phyloP scores from a whole-genome alignment of 192 early-diverging fungal genomes.

The Entomortierella parvispora region DNA sequence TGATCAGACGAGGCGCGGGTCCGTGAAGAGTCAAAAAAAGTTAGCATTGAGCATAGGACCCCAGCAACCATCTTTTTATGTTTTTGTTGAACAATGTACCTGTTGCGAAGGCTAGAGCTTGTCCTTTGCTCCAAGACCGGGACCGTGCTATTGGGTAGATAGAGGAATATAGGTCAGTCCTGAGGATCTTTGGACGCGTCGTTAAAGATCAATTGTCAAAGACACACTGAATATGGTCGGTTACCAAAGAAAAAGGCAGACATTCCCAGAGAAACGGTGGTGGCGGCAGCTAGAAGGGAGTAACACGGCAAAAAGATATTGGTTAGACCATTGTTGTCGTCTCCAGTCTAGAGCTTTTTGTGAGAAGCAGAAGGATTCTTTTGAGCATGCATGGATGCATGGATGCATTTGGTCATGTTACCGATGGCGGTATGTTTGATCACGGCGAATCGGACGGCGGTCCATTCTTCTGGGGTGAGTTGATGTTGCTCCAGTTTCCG shows the following conservation, averaged over 20 bases:
- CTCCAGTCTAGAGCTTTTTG: too few species aligned
- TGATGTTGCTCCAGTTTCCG: slow-evolving; percentile 45
- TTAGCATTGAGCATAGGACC: not conserved
- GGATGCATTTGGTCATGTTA: not conserved
- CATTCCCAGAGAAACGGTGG: slow-evolving; percentile 32
- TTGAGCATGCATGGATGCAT: not conserved
- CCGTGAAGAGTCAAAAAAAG: not conserved
- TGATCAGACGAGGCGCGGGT: not conserved
- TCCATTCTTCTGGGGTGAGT: slow-evolving; percentile 44
- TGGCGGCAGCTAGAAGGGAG: slow-evolving; percentile 22
- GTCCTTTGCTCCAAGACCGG: not conserved
- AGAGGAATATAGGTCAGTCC: not conserved
- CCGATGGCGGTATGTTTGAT: slow-evolving; percentile 44
- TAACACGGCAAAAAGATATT: not conserved
- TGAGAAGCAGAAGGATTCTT: not conserved
- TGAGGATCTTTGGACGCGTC: not conserved
- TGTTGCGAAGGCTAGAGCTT: not conserved
- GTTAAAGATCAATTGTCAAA: not conserved
- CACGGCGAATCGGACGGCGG: slow-evolving; percentile 38
- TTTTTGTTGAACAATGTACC: not conserved
- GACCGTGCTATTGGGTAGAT: not conserved
- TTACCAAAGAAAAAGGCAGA: slow-evolving; percentile 41
- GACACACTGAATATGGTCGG: not conserved
- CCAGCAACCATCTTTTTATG: not conserved
- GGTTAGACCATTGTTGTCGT: too few species aligned